These are phyloP conservation scores for Endocalyx cinctus DNA, from an alignment of 2,329 filamentous ascomycete genomes.

Conservation along the genomic window DNA sequence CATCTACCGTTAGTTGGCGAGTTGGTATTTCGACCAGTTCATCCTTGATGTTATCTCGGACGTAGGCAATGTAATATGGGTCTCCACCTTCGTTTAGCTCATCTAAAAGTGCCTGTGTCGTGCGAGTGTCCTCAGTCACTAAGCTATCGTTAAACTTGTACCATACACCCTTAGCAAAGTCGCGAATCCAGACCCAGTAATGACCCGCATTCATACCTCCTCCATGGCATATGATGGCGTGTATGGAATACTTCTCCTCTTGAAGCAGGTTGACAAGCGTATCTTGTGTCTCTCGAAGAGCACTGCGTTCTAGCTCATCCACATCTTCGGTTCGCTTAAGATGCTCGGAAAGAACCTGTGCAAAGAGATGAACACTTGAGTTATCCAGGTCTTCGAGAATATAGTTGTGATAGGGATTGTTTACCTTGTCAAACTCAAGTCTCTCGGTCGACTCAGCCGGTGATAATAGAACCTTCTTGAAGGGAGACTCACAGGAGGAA, in stretches of 20 bases:
- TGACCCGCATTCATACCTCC: conserved; percentile 72
- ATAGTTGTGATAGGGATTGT: neutral
- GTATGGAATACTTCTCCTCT: conserved; percentile 71
- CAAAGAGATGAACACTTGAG: conserved; percentile 8
- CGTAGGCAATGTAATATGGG: conserved; percentile 79
- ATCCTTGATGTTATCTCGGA: conserved; percentile 62
- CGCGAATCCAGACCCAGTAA: conserved; percentile 95
- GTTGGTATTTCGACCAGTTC: conserved; percentile 44
- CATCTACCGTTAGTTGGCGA: too few relatives aligned
- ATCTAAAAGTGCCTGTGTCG: conserved; percentile 64
- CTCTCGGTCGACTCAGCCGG: conserved; percentile 13
- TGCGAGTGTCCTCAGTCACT: conserved; percentile 63
- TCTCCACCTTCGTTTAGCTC: conserved; percentile 65
- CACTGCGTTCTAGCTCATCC: conserved; percentile 40
- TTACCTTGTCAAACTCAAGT: too few relatives aligned
- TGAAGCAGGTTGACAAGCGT: conserved; percentile 59
- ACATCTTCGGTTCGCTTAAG: conserved; percentile 31
- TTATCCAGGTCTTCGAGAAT: too few relatives aligned
- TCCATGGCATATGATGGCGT: conserved; percentile 90
- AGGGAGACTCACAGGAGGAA: too few relatives aligned
- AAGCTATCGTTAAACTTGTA: conserved; percentile 89
- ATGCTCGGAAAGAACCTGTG: conserved; percentile 15
- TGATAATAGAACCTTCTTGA: neutral
- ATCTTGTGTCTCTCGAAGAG: conserved; percentile 30
- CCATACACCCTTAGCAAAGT: conserved; percentile 79